A percentile compares a stretch with the other conserved stretches of the same genome.
Evolutionary conservation across 2,329 filamentous ascomycete genomes (phyloP).

Genomic region (Talaromyces sp.): DNA sequence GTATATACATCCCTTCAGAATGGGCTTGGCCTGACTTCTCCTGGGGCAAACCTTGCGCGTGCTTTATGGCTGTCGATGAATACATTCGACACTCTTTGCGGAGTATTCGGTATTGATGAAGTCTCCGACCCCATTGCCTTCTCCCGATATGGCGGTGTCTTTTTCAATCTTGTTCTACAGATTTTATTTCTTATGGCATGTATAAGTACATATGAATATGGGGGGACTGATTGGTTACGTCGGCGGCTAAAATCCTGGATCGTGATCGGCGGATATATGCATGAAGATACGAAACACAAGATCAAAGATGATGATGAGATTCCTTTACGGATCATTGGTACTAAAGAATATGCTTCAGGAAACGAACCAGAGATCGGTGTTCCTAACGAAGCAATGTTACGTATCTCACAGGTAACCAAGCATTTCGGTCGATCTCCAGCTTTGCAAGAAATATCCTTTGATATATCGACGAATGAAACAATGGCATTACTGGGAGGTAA

Average conservation of each 20-base stretch:
- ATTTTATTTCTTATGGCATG: background rate
- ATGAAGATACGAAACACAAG: constrained; percentile 32
- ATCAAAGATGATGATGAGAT: constrained; percentile 39
- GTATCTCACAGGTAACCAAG: constrained; percentile 78
- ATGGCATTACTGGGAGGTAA: constrained; percentile 89
- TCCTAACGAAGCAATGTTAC: constrained; percentile 61
- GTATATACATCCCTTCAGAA: constrained; percentile 11
- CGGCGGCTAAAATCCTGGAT: background rate
- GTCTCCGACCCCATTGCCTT: constrained; percentile 68
- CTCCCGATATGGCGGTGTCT: constrained; percentile 74
- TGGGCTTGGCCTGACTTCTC: constrained; percentile 53
- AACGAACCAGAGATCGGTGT: no score
- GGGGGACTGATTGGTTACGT: background rate
- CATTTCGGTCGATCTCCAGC: constrained; percentile 71
- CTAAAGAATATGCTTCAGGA: background rate
- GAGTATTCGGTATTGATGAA: constrained; percentile 52
- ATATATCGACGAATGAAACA: constrained; percentile 73
- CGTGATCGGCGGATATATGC: no score
- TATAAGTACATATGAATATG: constrained; percentile 3
- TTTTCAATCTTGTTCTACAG: constrained; percentile 77
- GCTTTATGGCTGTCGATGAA: constrained; percentile 76
- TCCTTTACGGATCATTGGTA: constrained; percentile 37
- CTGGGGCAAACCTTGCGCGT: constrained; percentile 71
- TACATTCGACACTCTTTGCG: constrained; percentile 75
- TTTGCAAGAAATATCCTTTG: constrained; percentile 85